phyloP scores from a whole-genome alignment of 2,329 filamentous ascomycete species.

The Hypoxylon sp. region DNA sequence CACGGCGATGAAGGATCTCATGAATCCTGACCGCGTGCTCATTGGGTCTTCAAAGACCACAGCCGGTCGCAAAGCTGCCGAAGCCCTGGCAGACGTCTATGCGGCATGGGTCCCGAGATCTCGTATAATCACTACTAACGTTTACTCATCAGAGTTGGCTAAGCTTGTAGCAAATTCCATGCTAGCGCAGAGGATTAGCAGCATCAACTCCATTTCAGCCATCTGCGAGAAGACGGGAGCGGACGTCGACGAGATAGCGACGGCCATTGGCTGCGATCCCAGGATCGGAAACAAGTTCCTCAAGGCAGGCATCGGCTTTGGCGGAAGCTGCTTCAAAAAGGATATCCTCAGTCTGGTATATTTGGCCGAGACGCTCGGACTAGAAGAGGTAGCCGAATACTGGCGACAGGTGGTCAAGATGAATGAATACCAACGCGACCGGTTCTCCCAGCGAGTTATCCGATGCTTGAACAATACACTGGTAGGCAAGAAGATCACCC shows the following conservation, averaged over 20 bases:
- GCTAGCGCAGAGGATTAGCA: constrained; percentile 81
- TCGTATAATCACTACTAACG: constrained; percentile 75
- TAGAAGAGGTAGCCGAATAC: constrained; percentile 77
- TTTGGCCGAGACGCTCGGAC: constrained; percentile 73
- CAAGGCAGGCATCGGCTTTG: constrained; percentile 79
- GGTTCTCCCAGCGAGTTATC: constrained; percentile 73
- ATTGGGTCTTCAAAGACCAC: constrained; percentile 74
- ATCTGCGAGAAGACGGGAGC: constrained; percentile 81
- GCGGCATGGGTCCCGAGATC: constrained; percentile 72
- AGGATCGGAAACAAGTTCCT: constrained; percentile 78
- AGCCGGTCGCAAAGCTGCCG: constrained; percentile 68
- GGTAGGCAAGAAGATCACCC: constrained; percentile 72
- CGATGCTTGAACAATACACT: constrained; percentile 74
- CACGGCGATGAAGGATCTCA: constrained; percentile 75
- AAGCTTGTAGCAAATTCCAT: constrained; percentile 84
- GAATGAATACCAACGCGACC: constrained; percentile 77
- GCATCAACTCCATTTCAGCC: constrained; percentile 82
- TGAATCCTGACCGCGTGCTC: constrained; percentile 75
- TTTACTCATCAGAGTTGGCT: constrained; percentile 80
- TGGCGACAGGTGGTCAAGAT: constrained; percentile 78
- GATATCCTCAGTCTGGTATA: constrained; percentile 79
- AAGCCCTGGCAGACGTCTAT: constrained; percentile 71
- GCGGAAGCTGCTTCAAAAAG: constrained; percentile 84
- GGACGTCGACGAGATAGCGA: constrained; percentile 76
- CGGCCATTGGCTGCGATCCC: constrained; percentile 72